Percentiles rank a stretch among this genome's conserved stretches.
Evolutionary conservation across 495 filamentous ascomycete genomes (phyloP).

Genomic region (Penicillium cinerascens): DNA sequence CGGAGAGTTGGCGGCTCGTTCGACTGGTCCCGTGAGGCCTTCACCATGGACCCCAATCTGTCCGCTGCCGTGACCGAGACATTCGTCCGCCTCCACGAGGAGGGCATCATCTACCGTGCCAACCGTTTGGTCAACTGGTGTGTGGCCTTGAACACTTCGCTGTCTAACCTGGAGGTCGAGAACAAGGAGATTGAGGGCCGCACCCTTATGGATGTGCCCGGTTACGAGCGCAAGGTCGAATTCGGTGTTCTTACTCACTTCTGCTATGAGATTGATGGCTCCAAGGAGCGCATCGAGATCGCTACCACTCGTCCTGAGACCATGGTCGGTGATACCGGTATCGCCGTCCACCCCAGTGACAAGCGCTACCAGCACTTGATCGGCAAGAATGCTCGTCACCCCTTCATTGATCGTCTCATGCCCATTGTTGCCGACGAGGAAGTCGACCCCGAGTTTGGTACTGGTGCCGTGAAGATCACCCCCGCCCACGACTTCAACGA

Average conservation of each 20-base stretch:
- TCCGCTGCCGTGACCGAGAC: conserved; percentile 67
- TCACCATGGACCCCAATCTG: conserved; percentile 68
- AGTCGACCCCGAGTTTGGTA: conserved; percentile 73
- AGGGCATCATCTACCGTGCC: conserved; percentile 72
- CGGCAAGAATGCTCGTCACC: conserved; percentile 67
- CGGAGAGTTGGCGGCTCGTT: conserved; percentile 59
- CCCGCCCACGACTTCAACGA: conserved; percentile 78
- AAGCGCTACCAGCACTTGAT: conserved; percentile 61
- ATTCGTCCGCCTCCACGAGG: conserved; percentile 68
- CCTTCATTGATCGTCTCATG: conserved; percentile 63
- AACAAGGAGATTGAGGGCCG: conserved; percentile 67
- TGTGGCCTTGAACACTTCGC: conserved; percentile 65
- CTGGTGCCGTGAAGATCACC: conserved; percentile 77
- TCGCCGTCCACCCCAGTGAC: conserved; percentile 75
- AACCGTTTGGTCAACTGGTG: conserved; percentile 81
- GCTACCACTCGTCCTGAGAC: conserved; percentile 78
- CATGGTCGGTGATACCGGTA: conserved; percentile 76
- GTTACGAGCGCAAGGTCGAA: conserved; percentile 66
- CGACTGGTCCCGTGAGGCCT: conserved; percentile 66
- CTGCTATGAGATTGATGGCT: conserved; percentile 65
- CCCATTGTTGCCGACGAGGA: conserved; percentile 68
- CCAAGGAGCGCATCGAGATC: conserved; percentile 64
- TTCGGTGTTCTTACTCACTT: conserved; percentile 70
- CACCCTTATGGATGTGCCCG: conserved; percentile 62
- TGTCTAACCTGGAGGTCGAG: conserved; percentile 74